phyloP scores from a whole-genome alignment of 345 rosid species.

The Raphanus raphanistrum region DNA sequence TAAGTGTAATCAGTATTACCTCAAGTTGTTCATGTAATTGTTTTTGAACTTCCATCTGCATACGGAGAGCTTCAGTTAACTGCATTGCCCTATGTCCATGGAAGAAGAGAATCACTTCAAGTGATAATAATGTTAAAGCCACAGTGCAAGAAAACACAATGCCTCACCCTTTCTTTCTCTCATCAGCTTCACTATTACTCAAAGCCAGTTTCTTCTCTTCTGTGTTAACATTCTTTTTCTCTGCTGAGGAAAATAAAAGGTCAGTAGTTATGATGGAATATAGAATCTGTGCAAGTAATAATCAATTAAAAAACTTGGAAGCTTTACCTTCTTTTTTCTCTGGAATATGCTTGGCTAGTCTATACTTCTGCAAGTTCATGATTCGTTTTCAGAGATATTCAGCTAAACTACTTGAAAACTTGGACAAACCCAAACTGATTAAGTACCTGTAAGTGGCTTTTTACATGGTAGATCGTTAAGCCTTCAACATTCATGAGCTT shows the following conservation, averaged over 20 bases:
- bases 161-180: slow-evolving; percentile 53
- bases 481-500: slow-evolving; percentile 90
- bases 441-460: slow-evolving; percentile 91
- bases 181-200: slow-evolving; percentile 50
- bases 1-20: slow-evolving; percentile 41
- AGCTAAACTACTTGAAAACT: neutral
- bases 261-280: neutral
- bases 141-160: neutral
- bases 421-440: neutral
- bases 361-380: slow-evolving; percentile 71
- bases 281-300: neutral
- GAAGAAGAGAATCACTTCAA: neutral
- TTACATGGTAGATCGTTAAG: slow-evolving; percentile 89
- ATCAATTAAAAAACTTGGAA: neutral
- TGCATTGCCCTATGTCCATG: slow-evolving; percentile 44
- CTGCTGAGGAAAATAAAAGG: neutral
- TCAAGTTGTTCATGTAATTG: slow-evolving; percentile 85
- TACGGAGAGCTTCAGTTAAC: slow-evolving; percentile 65
- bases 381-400: slow-evolving; percentile 10
- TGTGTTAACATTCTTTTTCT: slow-evolving; percentile 42
- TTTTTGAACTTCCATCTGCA: slow-evolving; percentile 88
- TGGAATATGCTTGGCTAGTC: slow-evolving; percentile 71
- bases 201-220: slow-evolving; percentile 62
- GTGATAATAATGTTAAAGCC: neutral
- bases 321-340: slow-evolving; percentile 47